A percentile compares a stretch with the other conserved stretches of the same genome.
phyloP scores from a whole-genome alignment of 1,284 basidiomycete species.

The Cryptococcus neoformans region DNA sequence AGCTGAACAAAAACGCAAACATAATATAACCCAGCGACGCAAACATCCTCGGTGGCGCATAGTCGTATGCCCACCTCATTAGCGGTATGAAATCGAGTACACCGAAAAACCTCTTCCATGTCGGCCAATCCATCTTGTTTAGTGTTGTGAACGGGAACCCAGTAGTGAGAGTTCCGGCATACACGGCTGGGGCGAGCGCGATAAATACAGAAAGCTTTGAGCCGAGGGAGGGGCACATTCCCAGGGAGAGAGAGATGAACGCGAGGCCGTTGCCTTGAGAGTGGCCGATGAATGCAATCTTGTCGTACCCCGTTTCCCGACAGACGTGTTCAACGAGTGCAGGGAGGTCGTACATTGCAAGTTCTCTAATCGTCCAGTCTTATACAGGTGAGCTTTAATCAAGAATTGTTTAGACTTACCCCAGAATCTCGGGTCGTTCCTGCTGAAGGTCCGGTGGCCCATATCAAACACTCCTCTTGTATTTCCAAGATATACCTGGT shows the following conservation, averaged over 20 bases:
- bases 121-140: constrained; percentile 55
- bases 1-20: constrained; percentile 59
- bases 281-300: constrained; percentile 61
- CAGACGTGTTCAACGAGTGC: constrained; percentile 60
- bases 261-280: constrained; percentile 60
- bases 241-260: constrained; percentile 58
- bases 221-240: constrained; percentile 59
- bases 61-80: constrained; percentile 61
- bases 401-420: constrained; percentile 39
- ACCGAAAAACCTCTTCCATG: constrained; percentile 59
- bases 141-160: constrained; percentile 59
- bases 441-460: constrained; percentile 55
- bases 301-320: constrained; percentile 57
- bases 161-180: constrained; percentile 58
- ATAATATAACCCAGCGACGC: constrained; percentile 53
- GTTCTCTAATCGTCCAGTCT: constrained; percentile 61
- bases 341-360: constrained; percentile 61
- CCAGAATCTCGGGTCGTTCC: constrained; percentile 60
- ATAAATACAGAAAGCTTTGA: constrained; percentile 58
- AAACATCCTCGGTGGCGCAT: constrained; percentile 54
- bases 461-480: constrained; percentile 61
- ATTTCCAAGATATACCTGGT: constrained; percentile 63
- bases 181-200: constrained; percentile 61
- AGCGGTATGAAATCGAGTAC: constrained; percentile 62
- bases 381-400: too few relatives aligned